These are phyloP conservation scores for Capsella rubella DNA, from an alignment of 441 rosid genomes.

Conservation along the genomic window DNA sequence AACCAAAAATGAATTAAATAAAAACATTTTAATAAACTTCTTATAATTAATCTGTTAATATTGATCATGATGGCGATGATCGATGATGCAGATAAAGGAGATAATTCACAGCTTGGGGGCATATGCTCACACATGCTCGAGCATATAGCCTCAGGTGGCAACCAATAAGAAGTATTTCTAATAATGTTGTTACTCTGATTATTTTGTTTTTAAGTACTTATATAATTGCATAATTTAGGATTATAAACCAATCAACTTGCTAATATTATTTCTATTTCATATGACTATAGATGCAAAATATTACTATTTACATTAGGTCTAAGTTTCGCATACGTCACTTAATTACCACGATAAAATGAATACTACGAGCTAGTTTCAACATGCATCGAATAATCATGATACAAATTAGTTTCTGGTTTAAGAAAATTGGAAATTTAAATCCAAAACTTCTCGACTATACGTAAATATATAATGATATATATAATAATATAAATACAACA, in stretches of 20 bases:
- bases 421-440: neutral
- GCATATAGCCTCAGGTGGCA: constrained; percentile 28
- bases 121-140: constrained; percentile 47
- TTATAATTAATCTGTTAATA: constrained; percentile 22
- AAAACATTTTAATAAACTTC: too few species aligned
- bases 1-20: constrained; percentile 13
- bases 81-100: constrained; percentile 34
- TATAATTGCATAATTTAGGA: neutral
- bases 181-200: constrained; percentile 31
- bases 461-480: too few species aligned
- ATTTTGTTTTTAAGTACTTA: constrained; percentile 6
- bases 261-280: neutral
- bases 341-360: neutral
- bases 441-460: neutral
- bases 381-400: neutral
- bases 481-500: neutral
- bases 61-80: constrained; percentile 27
- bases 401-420: neutral
- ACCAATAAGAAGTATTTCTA: constrained; percentile 42
- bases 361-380: neutral
- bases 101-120: constrained; percentile 41
- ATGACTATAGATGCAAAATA: neutral
- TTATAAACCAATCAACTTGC: constrained; percentile 6
- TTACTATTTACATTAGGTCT: constrained; percentile 4
- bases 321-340: neutral